Conservation (phyloP, 75 land plant genomes). For the Picea glauca region DNA sequence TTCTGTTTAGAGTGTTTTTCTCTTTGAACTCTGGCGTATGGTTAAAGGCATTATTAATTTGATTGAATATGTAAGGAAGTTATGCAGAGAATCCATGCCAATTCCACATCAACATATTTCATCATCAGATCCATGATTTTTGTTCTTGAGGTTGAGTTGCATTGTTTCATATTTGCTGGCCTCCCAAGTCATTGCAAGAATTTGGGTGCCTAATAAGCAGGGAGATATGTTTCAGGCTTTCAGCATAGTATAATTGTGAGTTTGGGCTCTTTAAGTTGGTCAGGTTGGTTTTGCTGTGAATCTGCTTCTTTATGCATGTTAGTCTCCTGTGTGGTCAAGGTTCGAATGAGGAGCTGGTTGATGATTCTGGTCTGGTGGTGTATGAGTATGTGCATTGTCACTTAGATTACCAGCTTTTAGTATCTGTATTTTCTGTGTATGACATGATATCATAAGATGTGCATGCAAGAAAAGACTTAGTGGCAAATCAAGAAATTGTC, state of each 20-base stretch:
- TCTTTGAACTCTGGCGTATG: too few species aligned
- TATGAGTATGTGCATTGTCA: neutral
- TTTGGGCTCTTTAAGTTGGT: too few species aligned
- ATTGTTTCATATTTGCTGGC: neutral
- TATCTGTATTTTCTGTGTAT: neutral
- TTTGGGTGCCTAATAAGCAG: neutral
- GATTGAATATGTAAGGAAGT: too few species aligned
- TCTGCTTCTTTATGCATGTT: neutral
- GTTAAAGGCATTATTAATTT: too few species aligned
- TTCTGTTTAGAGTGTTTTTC: neutral
- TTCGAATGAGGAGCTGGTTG: neutral
- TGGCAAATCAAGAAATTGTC: too few species aligned
- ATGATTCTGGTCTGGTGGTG: neutral
- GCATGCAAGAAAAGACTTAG: neutral
- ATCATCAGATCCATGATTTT: neutral
- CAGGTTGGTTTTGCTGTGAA: neutral
- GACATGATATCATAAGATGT: neutral
- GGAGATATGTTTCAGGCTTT: neutral
- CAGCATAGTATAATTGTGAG: too few species aligned
- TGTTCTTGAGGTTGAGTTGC: neutral
- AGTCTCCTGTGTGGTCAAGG: neutral
- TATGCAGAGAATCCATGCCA: too few species aligned
- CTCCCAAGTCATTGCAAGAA: neutral
- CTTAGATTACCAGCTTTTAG: neutral
- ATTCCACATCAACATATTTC: too few species aligned